Evolutionary conservation across 768 basidiomycete genomes (phyloP).

Genomic region (Cystofilobasidium ferigula): DNA sequence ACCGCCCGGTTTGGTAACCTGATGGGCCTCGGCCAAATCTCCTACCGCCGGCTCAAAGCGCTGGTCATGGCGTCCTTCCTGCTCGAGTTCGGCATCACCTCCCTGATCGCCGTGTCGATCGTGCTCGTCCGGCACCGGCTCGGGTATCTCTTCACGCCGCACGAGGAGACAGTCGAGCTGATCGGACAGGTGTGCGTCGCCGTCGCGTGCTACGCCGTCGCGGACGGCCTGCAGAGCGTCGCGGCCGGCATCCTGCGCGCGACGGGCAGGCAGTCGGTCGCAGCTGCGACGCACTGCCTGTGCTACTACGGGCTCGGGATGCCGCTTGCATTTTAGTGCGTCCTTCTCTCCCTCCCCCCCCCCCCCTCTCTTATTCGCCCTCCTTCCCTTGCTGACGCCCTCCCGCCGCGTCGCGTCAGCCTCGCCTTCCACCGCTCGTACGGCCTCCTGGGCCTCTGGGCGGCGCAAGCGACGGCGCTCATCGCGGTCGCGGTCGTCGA

Average conservation of each 20-base stretch:
- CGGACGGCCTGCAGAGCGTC: constrained; percentile 40
- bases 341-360: neutral
- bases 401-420: neutral
- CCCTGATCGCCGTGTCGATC: constrained; percentile 51
- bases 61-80: constrained; percentile 56
- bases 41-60: constrained; percentile 47
- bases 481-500: constrained; percentile 47
- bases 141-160: constrained; percentile 60
- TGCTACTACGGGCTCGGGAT: constrained; percentile 53
- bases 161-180: constrained; percentile 46
- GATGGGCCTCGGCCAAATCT: constrained; percentile 46
- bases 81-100: constrained; percentile 52
- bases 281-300: constrained; percentile 56
- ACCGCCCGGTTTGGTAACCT: constrained; percentile 63
- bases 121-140: constrained; percentile 52
- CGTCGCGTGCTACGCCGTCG: constrained; percentile 51
- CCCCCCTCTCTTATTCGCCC: too few relatives aligned
- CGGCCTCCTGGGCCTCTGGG: constrained; percentile 49
- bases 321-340: constrained; percentile 44
- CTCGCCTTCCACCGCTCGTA: constrained; percentile 43
- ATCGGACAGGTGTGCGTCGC: constrained; percentile 48
- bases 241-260: constrained; percentile 22
- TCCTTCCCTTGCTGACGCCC: too few relatives aligned
- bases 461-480: constrained; percentile 61
- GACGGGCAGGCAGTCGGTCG: constrained; percentile 53